These are phyloP conservation scores for Penicillium fimorum DNA, from an alignment of 495 filamentous ascomycete genomes.

Conservation along the genomic window DNA sequence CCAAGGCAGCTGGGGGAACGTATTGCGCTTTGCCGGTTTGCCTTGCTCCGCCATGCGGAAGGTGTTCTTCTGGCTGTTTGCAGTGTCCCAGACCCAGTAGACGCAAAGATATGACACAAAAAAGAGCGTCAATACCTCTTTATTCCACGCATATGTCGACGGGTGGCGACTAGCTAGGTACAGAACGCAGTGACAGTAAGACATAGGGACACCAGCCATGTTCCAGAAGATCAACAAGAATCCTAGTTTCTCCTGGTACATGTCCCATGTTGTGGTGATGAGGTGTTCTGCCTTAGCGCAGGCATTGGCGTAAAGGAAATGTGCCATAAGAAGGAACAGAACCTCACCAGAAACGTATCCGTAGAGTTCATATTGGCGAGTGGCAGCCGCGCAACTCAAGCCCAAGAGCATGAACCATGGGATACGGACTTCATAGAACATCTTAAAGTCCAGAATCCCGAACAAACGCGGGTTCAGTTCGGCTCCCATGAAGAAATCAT, in stretches of 20 bases:
- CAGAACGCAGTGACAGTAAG: constrained; percentile 92
- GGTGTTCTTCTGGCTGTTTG: constrained; percentile 89
- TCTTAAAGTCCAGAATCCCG: constrained; percentile 90
- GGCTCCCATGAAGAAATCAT: constrained; percentile 99
- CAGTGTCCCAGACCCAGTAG: constrained; percentile 90
- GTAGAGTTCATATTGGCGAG: constrained; percentile 79
- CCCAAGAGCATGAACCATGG: constrained; percentile 94
- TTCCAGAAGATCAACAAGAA: constrained; percentile 99
- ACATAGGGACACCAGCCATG: constrained; percentile 88
- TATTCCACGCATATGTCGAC: constrained; percentile 71
- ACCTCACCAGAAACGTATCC: constrained; percentile 89
- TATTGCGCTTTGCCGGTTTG: constrained; percentile 62
- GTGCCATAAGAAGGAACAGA: constrained; percentile 79
- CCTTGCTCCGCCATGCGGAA: constrained; percentile 82
- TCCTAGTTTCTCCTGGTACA: constrained; percentile 99
- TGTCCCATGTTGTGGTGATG: constrained; percentile 79
- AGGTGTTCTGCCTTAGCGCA: constrained; percentile 93
- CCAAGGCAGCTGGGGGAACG: constrained; percentile 90
- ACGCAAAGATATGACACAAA: constrained; percentile 72
- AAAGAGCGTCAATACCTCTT: constrained; percentile 56
- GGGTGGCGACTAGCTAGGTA: constrained; percentile 87
- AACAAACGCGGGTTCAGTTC: constrained; percentile 87
- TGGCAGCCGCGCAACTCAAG: constrained; percentile 69
- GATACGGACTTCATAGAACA: constrained; percentile 96
- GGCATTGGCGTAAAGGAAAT: constrained; percentile 91